Evolutionary conservation across 2,329 filamentous ascomycete species (phyloP).

Genomic region (Hirsutella thompsonii): DNA sequence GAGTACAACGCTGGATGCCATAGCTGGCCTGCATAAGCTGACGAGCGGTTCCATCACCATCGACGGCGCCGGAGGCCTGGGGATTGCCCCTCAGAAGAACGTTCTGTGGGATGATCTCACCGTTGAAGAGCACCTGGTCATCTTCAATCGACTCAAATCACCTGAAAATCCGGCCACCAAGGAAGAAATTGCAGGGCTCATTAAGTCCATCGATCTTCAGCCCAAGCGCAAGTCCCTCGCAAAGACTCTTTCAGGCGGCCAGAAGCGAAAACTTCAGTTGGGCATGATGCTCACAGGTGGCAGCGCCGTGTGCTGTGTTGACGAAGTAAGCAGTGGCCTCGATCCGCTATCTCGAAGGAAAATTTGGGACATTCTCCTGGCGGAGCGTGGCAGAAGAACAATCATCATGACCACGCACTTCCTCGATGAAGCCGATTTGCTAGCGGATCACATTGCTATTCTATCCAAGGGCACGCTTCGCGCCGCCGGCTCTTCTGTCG

Average conservation of each 20-base stretch:
- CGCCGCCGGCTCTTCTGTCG: conserved; percentile 72
- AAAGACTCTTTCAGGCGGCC: conserved; percentile 74
- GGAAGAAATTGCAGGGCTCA: conserved; percentile 47
- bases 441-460: conserved; percentile 81
- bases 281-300: conserved; percentile 94
- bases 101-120: conserved; percentile 86
- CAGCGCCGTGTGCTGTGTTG: conserved; percentile 76
- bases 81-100: conserved; percentile 86
- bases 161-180: conserved; percentile 40
- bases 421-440: conserved; percentile 79
- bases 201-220: conserved; percentile 59
- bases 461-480: conserved; percentile 74
- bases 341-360: conserved; percentile 79
- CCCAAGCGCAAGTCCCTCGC: conserved; percentile 60
- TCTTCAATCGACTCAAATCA: conserved; percentile 76
- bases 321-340: conserved; percentile 81
- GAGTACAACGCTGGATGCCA: conserved; percentile 77
- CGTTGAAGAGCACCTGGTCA: conserved; percentile 69
- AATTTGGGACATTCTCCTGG: conserved; percentile 86
- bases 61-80: conserved; percentile 65
- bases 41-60: conserved; percentile 67
- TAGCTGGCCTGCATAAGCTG: conserved; percentile 68
- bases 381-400: conserved; percentile 68
- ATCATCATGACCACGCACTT: conserved; percentile 89
- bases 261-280: conserved; percentile 84